These are phyloP conservation scores for Effrenium voratum DNA, from an alignment of 73 alveolate species.

Conservation along the genomic window DNA sequence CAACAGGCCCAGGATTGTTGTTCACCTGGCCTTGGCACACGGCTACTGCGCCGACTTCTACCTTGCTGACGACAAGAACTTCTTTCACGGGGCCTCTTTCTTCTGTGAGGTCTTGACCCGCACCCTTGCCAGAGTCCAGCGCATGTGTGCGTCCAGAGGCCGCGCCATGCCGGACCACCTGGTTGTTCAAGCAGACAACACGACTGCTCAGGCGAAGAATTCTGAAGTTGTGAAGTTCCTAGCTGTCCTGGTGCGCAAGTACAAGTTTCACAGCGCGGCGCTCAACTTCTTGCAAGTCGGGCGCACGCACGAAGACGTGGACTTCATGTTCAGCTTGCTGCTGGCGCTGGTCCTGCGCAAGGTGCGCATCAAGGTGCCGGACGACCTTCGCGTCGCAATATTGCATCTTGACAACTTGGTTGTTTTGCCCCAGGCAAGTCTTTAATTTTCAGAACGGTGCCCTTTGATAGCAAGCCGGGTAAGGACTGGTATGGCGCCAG, in stretches of 20 bases:
- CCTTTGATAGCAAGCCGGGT: neutral
- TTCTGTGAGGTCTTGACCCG: neutral
- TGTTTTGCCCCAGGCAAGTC: neutral
- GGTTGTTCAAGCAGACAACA: neutral
- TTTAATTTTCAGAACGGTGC: neutral
- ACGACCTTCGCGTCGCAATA: neutral
- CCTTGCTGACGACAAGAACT: neutral
- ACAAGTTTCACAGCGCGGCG: neutral
- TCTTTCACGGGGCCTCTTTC: constrained; percentile 12
- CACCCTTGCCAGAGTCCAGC: neutral
- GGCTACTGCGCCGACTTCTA: constrained; percentile 14
- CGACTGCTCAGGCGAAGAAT: constrained; percentile 8
- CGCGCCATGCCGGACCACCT: neutral
- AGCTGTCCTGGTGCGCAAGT: neutral
- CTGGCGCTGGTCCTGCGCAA: neutral
- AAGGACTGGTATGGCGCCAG: neutral
- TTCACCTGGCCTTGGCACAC: neutral
- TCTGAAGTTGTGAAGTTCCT: neutral
- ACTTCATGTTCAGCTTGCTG: neutral
- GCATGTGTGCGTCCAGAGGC: neutral
- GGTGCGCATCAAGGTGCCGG: neutral
- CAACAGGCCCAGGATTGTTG: neutral
- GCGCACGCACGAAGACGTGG: constrained; percentile 19
- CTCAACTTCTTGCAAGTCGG: neutral
- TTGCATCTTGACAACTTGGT: neutral